Base-by-base conservation (phyloP, 2,329 filamentous ascomycete genomes). In the Amauroascus verrucosus region DNA sequence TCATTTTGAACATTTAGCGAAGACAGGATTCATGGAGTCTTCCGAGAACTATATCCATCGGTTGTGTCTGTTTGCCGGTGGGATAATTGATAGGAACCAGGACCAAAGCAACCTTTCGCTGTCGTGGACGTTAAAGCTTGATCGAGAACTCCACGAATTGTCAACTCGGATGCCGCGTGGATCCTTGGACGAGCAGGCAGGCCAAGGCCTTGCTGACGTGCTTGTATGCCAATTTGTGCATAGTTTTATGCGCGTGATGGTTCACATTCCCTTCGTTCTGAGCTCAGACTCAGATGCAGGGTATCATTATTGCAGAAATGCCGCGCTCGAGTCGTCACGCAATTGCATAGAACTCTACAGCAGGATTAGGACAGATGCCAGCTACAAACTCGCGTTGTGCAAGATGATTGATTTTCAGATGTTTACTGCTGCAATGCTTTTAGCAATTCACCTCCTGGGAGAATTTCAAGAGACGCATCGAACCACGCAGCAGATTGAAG, bases 211-310 rank as follows among this genome's bases (percentile, higher is more conserved):
- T 18, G 50, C 20, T 38, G n/a, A 28, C 5, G 14, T 6, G 3
- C 59, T 72, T 26, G 61, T 66, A 11, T 48, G 66, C 28, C 72
- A 72, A 33, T 67, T 76, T 35, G 64, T 67, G 51, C 70, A 70
- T 55, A 66, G 72, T 49, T 63, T 69, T 18, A 51, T 68, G 9
- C 65, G 66, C 24, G 66, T 71, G 41, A 53, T 73, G 38, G 60
- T 76, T 11, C 75, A 77, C 55, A 61, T 76, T 38, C 75, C 75
- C 0, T 75, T 75, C 54, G 72, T 76, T 65, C 62, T 75, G 13
- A 67, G 70, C 51, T 65, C 68, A 0, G 63, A 63, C 5, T 49
- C 57, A 2, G 67, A 75, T 22, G 59, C 62, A 22, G 62, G 61
- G 37, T 74, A 69, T 54, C 64, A 67, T 49, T 67, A 68, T 53